phyloP scores from a whole-genome alignment of 257 asterid genomes.

The Orobanche coerulescens region DNA sequence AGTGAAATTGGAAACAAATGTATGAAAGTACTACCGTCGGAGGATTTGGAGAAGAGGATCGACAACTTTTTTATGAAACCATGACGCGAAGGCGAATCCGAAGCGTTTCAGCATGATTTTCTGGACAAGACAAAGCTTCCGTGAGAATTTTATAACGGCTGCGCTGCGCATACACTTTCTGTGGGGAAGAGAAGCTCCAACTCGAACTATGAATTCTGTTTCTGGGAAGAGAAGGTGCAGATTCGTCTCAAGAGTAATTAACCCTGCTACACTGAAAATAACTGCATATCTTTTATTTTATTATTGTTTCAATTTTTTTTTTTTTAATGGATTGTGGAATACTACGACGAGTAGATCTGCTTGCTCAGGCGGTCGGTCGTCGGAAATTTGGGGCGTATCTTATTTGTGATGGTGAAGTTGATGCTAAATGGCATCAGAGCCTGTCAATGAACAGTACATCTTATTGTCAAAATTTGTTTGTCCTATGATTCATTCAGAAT shows the following conservation, averaged over 20 bases:
- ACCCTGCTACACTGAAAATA: not conserved
- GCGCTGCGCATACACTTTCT: not conserved
- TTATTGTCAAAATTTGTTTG: not conserved
- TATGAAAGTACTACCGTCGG: slow-evolving; percentile 40
- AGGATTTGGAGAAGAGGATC: slow-evolving; percentile 86
- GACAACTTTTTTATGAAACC: slow-evolving; percentile 48
- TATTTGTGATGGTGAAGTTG: slow-evolving; percentile 7
- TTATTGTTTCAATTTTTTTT: not conserved
- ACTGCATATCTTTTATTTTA: not conserved
- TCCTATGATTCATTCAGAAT: too few species aligned
- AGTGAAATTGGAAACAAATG: slow-evolving; percentile 5
- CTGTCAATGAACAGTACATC: not conserved
- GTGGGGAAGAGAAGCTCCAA: too few species aligned
- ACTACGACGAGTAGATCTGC: not conserved
- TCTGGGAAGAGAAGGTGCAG: not conserved
- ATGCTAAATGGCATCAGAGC: not conserved
- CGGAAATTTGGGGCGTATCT: slow-evolving; percentile 16
- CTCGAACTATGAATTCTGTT: not conserved
- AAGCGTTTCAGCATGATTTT: slow-evolving; percentile 29
- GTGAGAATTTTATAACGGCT: not conserved
- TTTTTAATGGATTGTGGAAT: not conserved
- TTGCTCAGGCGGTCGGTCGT: slow-evolving; percentile 15
- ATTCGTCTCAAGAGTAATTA: too few species aligned
- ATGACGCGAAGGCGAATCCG: slow-evolving; percentile 37
- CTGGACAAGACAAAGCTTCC: not conserved